These are phyloP conservation scores for Capsicum rhomboideum DNA, from an alignment of 257 asterid genomes.

Conservation along the genomic window DNA sequence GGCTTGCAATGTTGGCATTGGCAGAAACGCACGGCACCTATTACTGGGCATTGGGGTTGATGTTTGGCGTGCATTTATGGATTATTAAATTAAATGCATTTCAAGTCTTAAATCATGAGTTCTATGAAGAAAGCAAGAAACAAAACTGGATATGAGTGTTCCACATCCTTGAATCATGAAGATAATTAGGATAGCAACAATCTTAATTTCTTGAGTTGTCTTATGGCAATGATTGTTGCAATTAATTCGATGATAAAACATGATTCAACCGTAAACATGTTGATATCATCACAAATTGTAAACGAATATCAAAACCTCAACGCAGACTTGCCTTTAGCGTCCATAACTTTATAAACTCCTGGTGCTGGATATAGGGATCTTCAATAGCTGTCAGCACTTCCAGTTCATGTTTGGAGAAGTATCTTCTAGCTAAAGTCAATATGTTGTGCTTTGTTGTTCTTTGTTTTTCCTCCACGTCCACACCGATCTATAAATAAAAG, in stretches of 20 bases:
- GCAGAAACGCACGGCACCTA: too few relatives aligned
- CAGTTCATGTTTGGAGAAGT: slow-evolving; percentile 55
- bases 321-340: slow-evolving; percentile 71
- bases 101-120: not conserved
- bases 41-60: too few relatives aligned
- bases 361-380: slow-evolving; percentile 63
- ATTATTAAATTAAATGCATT: not conserved
- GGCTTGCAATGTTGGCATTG: too few relatives aligned
- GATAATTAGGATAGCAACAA: not conserved
- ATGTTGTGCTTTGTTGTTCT: slow-evolving; percentile 48
- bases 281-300: not conserved
- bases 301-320: not conserved
- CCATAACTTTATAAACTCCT: slow-evolving; percentile 86
- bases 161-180: not conserved
- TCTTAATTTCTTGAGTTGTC: not conserved
- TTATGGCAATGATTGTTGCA: not conserved
- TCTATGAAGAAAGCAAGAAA: not conserved
- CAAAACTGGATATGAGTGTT: not conserved
- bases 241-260: not conserved
- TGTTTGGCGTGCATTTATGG: too few relatives aligned
- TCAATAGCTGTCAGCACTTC: slow-evolving; percentile 41
- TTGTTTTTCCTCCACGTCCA: slow-evolving; percentile 80
- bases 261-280: not conserved
- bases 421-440: slow-evolving; percentile 68
- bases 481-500: slow-evolving; percentile 55